Conservation (phyloP, 139 green algal species). For the Micractinium conductrix region DNA sequence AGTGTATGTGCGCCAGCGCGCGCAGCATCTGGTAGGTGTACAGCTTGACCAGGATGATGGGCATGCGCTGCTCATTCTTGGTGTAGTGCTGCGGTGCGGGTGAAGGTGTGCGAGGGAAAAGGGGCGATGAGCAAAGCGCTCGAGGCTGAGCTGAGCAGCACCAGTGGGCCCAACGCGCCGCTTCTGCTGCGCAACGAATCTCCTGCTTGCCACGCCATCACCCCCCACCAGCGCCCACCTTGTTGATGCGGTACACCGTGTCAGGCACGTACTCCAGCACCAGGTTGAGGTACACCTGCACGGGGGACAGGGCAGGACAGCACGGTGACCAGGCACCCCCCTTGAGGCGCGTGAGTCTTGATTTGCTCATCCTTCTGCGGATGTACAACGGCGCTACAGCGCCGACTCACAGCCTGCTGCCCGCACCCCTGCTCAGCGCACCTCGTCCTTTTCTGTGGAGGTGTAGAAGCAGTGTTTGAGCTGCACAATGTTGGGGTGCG, state of each 20-base stretch:
- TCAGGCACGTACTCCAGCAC: conserved; percentile 99
- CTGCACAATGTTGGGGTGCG: conserved; percentile 97
- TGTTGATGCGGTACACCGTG: conserved; percentile 96
- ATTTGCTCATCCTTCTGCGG: too few species aligned
- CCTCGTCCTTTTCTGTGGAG: conserved; percentile 69
- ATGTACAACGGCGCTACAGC: too few species aligned
- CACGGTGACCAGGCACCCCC: too few species aligned
- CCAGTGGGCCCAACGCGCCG: too few species aligned
- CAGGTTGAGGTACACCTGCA: conserved; percentile 96
- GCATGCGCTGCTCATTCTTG: conserved; percentile 94
- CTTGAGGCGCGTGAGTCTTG: too few species aligned
- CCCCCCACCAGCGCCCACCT: too few species aligned
- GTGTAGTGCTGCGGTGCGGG: too few species aligned
- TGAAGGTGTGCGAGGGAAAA: too few species aligned
- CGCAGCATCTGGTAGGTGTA: conserved; percentile 95
- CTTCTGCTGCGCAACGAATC: too few species aligned
- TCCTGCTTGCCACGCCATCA: too few species aligned
- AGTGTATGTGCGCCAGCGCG: conserved; percentile 86
- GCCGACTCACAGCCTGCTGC: not conserved
- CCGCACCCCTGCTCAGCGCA: not conserved
- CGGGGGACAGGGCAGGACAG: not conserved
- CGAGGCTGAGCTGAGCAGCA: too few species aligned
- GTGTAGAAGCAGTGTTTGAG: conserved; percentile 99
- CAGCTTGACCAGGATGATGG: conserved; percentile 93
- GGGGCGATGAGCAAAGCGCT: too few species aligned